Evolutionary conservation across 2,329 filamentous ascomycete genomes (phyloP).

Genomic region (Fusarium liriodendri): DNA sequence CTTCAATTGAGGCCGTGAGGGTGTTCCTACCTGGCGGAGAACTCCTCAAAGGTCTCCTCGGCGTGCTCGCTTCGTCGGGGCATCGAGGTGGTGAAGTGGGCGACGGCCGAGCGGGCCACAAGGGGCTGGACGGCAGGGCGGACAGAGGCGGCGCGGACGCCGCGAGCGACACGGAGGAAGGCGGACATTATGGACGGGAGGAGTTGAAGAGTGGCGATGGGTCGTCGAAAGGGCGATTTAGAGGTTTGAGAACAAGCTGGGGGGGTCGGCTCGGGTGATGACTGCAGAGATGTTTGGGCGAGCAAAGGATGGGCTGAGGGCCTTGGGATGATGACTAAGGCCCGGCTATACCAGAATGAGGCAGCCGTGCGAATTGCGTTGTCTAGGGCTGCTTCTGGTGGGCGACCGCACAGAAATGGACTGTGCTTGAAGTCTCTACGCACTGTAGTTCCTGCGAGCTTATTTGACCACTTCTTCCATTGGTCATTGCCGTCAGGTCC

Average conservation of each 20-base stretch:
- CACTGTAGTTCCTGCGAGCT: constrained; percentile 38
- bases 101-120: constrained; percentile 65
- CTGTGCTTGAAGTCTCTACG: constrained; percentile 19
- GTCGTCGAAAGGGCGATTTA: constrained; percentile 36
- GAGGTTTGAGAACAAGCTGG: constrained; percentile 39
- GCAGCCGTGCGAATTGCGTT: constrained; percentile 46
- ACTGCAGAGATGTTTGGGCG: constrained; percentile 46
- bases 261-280: constrained; percentile 44
- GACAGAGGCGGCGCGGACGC: constrained; percentile 73
- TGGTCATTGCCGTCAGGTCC: constrained; percentile 32
- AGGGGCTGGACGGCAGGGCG: constrained; percentile 67
- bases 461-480: constrained; percentile 40
- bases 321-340: constrained; percentile 49
- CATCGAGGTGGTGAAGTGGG: constrained; percentile 73
- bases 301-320: constrained; percentile 45
- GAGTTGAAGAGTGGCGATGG: constrained; percentile 33
- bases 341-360: constrained; percentile 36
- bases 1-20: constrained; percentile 23
- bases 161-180: constrained; percentile 77
- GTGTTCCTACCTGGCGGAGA: constrained; percentile 87
- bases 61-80: constrained; percentile 72
- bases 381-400: background rate
- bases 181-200: constrained; percentile 69
- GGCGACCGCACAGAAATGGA: background rate
- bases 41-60: constrained; percentile 99